A percentile compares a stretch with the other conserved stretches of the same genome.
phyloP scores from a whole-genome alignment of 495 filamentous ascomycete genomes.

The Penicillium mononematosum region DNA sequence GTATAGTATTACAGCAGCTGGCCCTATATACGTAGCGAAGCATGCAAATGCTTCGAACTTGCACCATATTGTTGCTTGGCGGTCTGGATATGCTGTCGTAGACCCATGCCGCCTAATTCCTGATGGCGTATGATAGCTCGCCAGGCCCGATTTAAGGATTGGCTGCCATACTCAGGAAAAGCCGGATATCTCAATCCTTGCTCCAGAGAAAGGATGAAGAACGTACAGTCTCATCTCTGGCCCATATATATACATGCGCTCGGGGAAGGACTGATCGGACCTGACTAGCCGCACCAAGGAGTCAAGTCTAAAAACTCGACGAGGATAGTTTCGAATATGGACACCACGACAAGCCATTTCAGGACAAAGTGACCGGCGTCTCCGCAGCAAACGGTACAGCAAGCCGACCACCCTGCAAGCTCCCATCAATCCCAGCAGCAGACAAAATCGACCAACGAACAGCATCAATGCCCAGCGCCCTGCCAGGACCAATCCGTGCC shows the following conservation, averaged over 20 bases:
- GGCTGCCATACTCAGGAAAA: neutral
- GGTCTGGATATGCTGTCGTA: neutral
- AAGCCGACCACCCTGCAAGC: conserved; percentile 24
- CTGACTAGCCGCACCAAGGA: neutral
- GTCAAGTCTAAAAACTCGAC: conserved; percentile 1
- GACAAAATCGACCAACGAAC: conserved; percentile 53
- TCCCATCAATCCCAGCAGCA: conserved; percentile 50
- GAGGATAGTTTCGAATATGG: neutral
- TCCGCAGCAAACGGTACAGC: conserved; percentile 1
- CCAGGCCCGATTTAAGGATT: neutral
- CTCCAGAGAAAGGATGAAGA: neutral
- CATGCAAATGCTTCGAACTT: neutral
- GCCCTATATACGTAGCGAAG: neutral
- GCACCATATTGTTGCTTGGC: neutral
- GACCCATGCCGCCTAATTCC: neutral
- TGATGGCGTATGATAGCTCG: neutral
- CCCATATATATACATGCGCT: neutral
- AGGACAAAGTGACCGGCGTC: neutral
- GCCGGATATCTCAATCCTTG: neutral
- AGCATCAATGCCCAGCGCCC: conserved; percentile 43
- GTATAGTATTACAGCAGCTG: neutral
- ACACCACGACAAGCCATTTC: neutral
- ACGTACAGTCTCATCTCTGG: neutral
- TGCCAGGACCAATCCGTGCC: conserved; percentile 29
- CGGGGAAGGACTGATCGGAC: neutral